Conservation (phyloP, 2,329 filamentous ascomycete species). For the Trichoderma lentiforme region DNA sequence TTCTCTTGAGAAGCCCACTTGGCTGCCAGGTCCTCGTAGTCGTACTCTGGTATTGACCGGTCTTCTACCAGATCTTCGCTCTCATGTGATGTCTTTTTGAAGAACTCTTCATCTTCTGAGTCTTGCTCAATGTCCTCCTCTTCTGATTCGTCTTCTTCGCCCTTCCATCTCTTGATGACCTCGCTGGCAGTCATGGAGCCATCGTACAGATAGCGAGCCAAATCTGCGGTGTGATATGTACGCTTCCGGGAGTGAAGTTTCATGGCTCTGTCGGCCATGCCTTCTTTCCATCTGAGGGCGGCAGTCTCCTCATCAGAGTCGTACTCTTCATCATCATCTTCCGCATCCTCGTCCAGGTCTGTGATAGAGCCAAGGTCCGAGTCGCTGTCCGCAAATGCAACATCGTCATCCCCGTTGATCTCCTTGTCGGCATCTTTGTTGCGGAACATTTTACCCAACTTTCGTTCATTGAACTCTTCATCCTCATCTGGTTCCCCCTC, state of each 20-base stretch:
- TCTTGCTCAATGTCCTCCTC: slow-evolving; percentile 58
- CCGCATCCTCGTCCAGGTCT: slow-evolving; percentile 43
- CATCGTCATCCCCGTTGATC: slow-evolving; percentile 58
- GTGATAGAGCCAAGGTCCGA: slow-evolving; percentile 92
- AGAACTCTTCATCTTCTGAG: slow-evolving; percentile 60
- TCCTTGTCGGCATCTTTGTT: slow-evolving; percentile 47
- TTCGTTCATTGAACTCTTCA: slow-evolving; percentile 56
- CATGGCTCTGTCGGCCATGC: slow-evolving; percentile 72
- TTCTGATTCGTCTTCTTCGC: slow-evolving; percentile 54
- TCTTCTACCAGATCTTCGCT: slow-evolving; percentile 75
- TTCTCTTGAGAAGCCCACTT: slow-evolving; percentile 84
- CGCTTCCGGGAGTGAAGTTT: slow-evolving; percentile 66
- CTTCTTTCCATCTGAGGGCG: slow-evolving; percentile 80
- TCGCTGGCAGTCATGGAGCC: slow-evolving; percentile 70
- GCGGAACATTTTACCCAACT: slow-evolving; percentile 59
- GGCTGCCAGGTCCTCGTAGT: slow-evolving; percentile 75
- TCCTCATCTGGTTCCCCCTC: slow-evolving; percentile 51
- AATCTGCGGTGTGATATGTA: slow-evolving; percentile 74
- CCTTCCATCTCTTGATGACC: slow-evolving; percentile 76
- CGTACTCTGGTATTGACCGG: slow-evolving; percentile 71
- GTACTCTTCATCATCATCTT: slow-evolving; percentile 49
- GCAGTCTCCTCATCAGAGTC: slow-evolving; percentile 67
- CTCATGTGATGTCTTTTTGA: slow-evolving; percentile 60
- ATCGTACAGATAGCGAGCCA: slow-evolving; percentile 88
- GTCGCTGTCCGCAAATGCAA: slow-evolving; percentile 94